Percentiles rank a stretch among this genome's conserved stretches.
Evolutionary conservation across 371 early-diverging fungal species (phyloP).

Genomic region (Apophysomyces sp.): DNA sequence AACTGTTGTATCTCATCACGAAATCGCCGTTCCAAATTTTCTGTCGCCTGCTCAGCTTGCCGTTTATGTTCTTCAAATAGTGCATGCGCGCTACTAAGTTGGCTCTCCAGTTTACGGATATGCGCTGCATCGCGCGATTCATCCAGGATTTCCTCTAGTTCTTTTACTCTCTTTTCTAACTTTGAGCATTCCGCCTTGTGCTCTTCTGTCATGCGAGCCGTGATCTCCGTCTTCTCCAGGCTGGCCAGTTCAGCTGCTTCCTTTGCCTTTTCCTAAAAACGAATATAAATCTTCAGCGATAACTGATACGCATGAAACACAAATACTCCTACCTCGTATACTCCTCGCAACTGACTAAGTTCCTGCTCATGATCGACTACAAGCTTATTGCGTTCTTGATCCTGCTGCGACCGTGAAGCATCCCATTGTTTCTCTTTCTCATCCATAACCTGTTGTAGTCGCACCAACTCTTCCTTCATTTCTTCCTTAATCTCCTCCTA

Average conservation of each 20-base stretch:
- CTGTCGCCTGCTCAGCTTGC: slow-evolving; percentile 20
- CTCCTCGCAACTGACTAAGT: not conserved
- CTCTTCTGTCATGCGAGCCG: slow-evolving; percentile 2
- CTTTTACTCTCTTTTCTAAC: slow-evolving; percentile 10
- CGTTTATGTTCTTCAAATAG: slow-evolving; percentile 28
- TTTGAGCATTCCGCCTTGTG: not conserved
- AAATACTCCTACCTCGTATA: not conserved
- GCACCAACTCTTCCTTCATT: slow-evolving; percentile 3
- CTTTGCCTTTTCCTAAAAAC: slow-evolving; percentile 12
- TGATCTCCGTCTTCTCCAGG: not conserved
- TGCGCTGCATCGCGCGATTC: slow-evolving; percentile 23
- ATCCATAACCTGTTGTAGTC: not conserved
- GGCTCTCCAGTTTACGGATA: slow-evolving; percentile 28
- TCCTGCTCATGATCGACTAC: slow-evolving; percentile 8
- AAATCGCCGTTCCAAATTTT: slow-evolving; percentile 33
- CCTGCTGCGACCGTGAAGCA: slow-evolving; percentile 1
- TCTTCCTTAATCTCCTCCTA: not conserved
- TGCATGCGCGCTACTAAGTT: slow-evolving; percentile 17
- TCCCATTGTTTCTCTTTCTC: slow-evolving; percentile 4
- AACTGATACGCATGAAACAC: not conserved
- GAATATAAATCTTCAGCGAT: not conserved
- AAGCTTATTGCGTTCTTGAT: slow-evolving; percentile 7
- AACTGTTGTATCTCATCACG: slow-evolving; percentile 38
- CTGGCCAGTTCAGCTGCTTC: not conserved
- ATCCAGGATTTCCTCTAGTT: slow-evolving; percentile 12